Conservation (phyloP, 1,284 basidiomycete species). For the Caloboletus firmus region DNA sequence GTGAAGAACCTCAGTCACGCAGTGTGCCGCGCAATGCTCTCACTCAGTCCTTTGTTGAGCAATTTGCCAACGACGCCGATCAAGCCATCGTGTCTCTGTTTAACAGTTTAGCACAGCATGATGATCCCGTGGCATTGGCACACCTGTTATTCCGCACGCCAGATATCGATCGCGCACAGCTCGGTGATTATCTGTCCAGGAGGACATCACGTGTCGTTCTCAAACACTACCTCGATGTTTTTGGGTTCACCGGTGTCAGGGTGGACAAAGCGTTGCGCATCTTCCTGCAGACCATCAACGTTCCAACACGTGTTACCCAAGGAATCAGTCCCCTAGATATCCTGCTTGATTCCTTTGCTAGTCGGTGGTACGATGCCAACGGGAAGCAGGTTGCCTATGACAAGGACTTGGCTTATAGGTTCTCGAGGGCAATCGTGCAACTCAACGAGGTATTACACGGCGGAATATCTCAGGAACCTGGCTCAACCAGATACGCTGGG, state of each 20-base stretch:
- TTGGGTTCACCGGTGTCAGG: constrained; percentile 79
- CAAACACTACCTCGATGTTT: constrained; percentile 82
- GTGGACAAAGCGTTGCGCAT: constrained; percentile 89
- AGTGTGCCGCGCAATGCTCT: constrained; percentile 51
- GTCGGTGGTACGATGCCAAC: constrained; percentile 91
- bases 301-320: constrained; percentile 54
- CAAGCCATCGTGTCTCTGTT: constrained; percentile 67
- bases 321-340: constrained; percentile 56
- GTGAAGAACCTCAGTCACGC: constrained; percentile 55
- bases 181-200: constrained; percentile 81
- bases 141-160: constrained; percentile 82
- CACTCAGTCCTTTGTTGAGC: constrained; percentile 68
- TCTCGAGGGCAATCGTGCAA: constrained; percentile 85
- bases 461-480: constrained; percentile 57
- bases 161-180: constrained; percentile 80
- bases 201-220: constrained; percentile 73
- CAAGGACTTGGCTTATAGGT: constrained; percentile 71
- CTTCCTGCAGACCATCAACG: constrained; percentile 80
- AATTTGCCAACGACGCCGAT: constrained; percentile 76
- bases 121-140: constrained; percentile 69
- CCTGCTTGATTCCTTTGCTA: constrained; percentile 83
- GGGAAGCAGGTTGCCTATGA: constrained; percentile 73
- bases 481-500: constrained; percentile 61
- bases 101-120: constrained; percentile 52
- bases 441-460: constrained; percentile 81